A percentile compares a stretch with the other conserved stretches of the same genome.
Evolutionary conservation across 2,329 filamentous ascomycete species (phyloP).

Genomic region (Hypoxylon sp.): DNA sequence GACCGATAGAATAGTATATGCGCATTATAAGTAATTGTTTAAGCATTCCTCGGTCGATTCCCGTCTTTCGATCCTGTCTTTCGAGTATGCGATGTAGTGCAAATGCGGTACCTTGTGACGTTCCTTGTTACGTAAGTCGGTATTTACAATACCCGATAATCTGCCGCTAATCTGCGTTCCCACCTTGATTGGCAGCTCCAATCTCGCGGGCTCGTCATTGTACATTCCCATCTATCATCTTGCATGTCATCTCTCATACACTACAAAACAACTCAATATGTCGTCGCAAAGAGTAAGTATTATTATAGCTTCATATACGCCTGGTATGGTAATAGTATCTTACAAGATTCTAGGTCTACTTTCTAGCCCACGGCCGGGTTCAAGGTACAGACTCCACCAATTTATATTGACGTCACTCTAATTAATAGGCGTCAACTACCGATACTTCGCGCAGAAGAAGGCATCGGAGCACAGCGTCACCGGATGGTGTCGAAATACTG

Average conservation of each 20-base stretch:
- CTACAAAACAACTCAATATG: slow-evolving; percentile 21
- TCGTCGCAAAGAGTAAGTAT: slow-evolving; percentile 29
- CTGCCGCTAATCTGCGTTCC: slow-evolving; percentile 24
- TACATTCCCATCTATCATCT: slow-evolving; percentile 5
- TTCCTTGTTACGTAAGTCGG: neutral
- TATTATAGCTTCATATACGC: neutral
- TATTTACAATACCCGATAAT: slow-evolving; percentile 24
- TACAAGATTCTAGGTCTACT: slow-evolving; percentile 59
- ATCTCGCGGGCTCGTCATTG: slow-evolving; percentile 23
- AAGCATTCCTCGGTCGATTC: neutral
- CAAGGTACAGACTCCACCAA: slow-evolving; percentile 62
- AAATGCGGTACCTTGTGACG: neutral
- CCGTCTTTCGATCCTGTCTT: neutral
- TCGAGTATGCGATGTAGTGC: no score
- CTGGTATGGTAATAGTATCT: neutral
- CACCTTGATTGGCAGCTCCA: slow-evolving; percentile 21
- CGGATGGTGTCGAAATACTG: slow-evolving; percentile 69
- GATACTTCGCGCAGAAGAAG: slow-evolving; percentile 63
- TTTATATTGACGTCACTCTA: slow-evolving; percentile 31
- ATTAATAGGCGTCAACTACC: slow-evolving; percentile 62
- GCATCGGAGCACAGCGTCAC: slow-evolving; percentile 61
- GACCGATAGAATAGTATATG: neutral
- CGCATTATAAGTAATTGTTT: neutral
- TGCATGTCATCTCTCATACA: slow-evolving; percentile 22
- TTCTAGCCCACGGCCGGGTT: slow-evolving; percentile 71